Evolutionary conservation across 495 filamentous ascomycete genomes (phyloP), one percentile per base, ranked within the genome.

Genomic region (Talaromyces thailandensis): DNA sequence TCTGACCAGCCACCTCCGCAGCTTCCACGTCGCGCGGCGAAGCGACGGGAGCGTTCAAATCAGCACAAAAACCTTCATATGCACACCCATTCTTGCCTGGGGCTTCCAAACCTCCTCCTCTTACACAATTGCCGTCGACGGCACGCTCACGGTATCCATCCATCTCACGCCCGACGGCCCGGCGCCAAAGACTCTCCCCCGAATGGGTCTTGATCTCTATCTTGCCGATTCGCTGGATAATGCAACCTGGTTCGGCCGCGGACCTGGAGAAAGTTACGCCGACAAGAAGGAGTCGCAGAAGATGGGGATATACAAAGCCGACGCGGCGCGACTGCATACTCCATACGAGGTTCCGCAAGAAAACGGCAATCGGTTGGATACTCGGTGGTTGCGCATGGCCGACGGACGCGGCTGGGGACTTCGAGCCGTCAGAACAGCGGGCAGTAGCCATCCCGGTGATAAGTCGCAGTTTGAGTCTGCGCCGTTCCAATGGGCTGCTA

Each of bases 341-440:
- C 70, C 75, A 3, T 88, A 87, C 66, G 86, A 89, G 45, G 79
- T 81, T 31, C 86, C 85, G 0, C 86, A 88, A 62, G 86, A 89
- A 62, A 80, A 75, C 55, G 80, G 83, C 35, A 88, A 88, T 62
- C 71, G 84, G n/a, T 82, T 80, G 48, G 84, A 82, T 21, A 83
- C 80, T 4, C 67, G 81, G 21, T 88, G 85, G 82, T 73, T 88
- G 21, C 71, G 81, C 65, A 68, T 82, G 12, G 65, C 66, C 4
- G 67, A 79, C 52, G 61, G 63, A 0, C 60, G 71, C 4, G 74
- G 76, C 12, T 66, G 70, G 58, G 70, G 75, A 29, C 43, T 79
- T 16, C 73, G 80, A 70, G 51, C 69, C 2, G 56, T 65, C 18
- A 58, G 69, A 48, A 66, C 67, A 12, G 60, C 63, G 5, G 58